Conservation (phyloP, 2,329 filamentous ascomycete species). For the Acrocalymma vagum region DNA sequence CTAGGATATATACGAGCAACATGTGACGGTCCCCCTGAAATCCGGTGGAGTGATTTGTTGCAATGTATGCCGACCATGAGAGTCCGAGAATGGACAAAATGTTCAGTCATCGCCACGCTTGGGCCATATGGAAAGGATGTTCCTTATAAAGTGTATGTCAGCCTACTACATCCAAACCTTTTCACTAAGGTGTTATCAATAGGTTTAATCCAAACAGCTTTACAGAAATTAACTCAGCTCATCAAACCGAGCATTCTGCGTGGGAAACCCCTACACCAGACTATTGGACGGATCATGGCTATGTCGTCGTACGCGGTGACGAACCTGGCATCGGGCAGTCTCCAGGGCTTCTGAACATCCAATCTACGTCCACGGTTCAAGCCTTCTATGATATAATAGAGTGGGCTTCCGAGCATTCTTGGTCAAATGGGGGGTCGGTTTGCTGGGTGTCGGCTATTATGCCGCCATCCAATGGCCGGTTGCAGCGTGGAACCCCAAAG, state of each 20-base stretch:
- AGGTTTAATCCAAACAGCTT: too few species aligned
- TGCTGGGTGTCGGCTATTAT: constrained; percentile 58
- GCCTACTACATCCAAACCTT: background rate
- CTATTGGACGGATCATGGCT: constrained; percentile 36
- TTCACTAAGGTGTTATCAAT: constrained; percentile 1
- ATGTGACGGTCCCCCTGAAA: too few species aligned
- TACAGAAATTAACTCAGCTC: constrained; percentile 13
- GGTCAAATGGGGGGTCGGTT: constrained; percentile 58
- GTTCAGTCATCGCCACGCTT: constrained; percentile 71
- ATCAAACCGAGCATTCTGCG: constrained; percentile 39
- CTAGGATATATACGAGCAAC: too few species aligned
- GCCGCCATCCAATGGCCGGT: constrained; percentile 62
- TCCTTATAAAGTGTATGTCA: constrained; percentile 58
- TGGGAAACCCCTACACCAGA: constrained; percentile 48
- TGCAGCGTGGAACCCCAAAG: constrained; percentile 58
- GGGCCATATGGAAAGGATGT: constrained; percentile 77
- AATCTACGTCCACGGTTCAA: constrained; percentile 57
- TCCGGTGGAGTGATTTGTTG: too few species aligned
- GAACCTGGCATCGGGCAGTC: constrained; percentile 59
- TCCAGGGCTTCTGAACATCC: constrained; percentile 57
- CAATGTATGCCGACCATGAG: too few species aligned
- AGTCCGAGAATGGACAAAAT: too few species aligned
- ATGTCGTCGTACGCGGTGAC: constrained; percentile 49
- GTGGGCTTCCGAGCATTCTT: constrained; percentile 57
- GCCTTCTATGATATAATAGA: constrained; percentile 58